Evolutionary conservation across 2,329 filamentous ascomycete genomes (phyloP), one percentile per base, ranked within the genome.

Genomic region (Sclerotinia spermophila): DNA sequence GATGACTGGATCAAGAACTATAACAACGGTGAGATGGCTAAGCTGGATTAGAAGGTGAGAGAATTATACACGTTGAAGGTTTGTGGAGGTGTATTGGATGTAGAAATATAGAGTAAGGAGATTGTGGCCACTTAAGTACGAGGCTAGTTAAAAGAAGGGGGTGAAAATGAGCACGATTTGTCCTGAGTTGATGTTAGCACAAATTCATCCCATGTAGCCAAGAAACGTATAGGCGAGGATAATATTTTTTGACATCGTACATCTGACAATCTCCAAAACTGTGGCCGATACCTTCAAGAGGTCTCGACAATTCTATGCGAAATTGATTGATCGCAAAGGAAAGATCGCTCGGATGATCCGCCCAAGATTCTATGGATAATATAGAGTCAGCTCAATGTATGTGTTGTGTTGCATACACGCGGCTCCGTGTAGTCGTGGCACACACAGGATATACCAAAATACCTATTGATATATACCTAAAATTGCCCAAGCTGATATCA

Each of bases 321-420:
- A 97, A 94, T 68, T 88, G 85, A 81, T 97, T 97, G 81, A 96
- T 86, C 81, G 97, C 86, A 77, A 94, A 88, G 27, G 95, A 85
- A 5, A 97, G 86, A 79, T 97, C 94, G 61, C 94, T 88, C 61
- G 92, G 83, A 79, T 95, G 89, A 44, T 44, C 59, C 59, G 24
- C 24, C 45, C 19, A 90, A 85, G 94, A 68, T 21, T 27, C 60
- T 66, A 51, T 19, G 15, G 19, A 33, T 15, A 24, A 40, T 70
- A 24, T 21, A 24, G 11, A n/a, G 24, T 53, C 21, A 56, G 45
- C 6, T 53, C 44, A 53, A 30, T 17, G 53, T 24, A 42, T 27
- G 70, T 35, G 13, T 38, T 10, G 53, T 59, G 40, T 48, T 44
- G 64, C 42, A 55, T 35, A 17, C n/a, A n/a, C n/a, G n/a, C n/a